Conservation (phyloP, 495 filamentous ascomycete species). For the Margaritispora aquatica region DNA sequence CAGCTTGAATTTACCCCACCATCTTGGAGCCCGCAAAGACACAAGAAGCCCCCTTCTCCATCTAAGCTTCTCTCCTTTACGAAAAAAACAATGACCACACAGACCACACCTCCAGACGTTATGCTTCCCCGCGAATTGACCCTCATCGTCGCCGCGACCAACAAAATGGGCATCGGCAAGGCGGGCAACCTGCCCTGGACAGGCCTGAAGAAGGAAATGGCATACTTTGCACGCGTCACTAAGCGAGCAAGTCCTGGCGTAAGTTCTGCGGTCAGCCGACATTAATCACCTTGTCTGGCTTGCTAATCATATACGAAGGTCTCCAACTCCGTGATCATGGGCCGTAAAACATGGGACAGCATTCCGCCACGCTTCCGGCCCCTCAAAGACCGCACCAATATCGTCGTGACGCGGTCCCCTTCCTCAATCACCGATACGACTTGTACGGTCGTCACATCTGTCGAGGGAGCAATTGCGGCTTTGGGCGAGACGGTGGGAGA, state of each 20-base stretch:
- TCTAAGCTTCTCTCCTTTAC: neutral
- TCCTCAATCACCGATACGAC: constrained; percentile 7
- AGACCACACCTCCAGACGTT: neutral
- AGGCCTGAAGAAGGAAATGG: constrained; percentile 80
- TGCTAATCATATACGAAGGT: constrained; percentile 13
- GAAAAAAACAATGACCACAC: neutral
- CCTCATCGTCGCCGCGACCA: constrained; percentile 70
- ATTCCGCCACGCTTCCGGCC: constrained; percentile 76
- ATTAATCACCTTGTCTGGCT: too few relatives aligned
- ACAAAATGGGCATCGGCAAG: constrained; percentile 78
- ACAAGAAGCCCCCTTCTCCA: too few relatives aligned
- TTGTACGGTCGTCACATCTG: constrained; percentile 26
- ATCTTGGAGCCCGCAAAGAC: neutral
- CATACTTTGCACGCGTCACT: constrained; percentile 87
- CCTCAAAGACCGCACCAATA: constrained; percentile 66
- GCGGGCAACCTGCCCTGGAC: constrained; percentile 83
- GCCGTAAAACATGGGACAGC: constrained; percentile 89
- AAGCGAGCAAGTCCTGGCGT: constrained; percentile 10
- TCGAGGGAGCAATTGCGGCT: constrained; percentile 54
- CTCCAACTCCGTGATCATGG: constrained; percentile 88
- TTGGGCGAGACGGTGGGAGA: constrained; percentile 21
- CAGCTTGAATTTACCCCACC: neutral
- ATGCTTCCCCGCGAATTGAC: constrained; percentile 52
- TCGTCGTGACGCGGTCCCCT: constrained; percentile 59
- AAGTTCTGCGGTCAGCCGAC: neutral